Base-by-base conservation (phyloP, 2,329 filamentous ascomycete species). In the Neopestalotiopsis sp. region DNA sequence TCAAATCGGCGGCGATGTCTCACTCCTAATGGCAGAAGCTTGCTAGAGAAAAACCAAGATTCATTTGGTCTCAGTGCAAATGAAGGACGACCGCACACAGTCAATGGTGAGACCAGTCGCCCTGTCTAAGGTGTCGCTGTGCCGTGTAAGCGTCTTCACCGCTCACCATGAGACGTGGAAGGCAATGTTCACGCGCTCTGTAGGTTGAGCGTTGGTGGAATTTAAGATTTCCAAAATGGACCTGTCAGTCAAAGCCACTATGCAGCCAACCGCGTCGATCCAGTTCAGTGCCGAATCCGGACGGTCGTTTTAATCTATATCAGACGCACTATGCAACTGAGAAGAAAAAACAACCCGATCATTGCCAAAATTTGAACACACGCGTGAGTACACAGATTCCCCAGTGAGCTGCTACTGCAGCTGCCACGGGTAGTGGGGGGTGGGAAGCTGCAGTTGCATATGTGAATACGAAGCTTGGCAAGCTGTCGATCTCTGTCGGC, bases 401-500 rank as follows among this genome's bases (percentile, higher is more conserved):
- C 49, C 30, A 28, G 13, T 30, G 30, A 28, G 20, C 20, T 59
- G 28, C 57, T 14, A 59, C 7, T 30, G 24, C 57, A 59, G 20
- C 24, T 59, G 57, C 24, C 57, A 30, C 57, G 49, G 30, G 57
- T 10, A 28, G n/a, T 45, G 62, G 17, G 28, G 49, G 14, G 30
- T 28, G 49, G 59, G 40, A 66, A 57, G 63, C 63, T 66, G 63
- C 63, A 66, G 63, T 24, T 58, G 20, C 63, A 66, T 57, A 42
- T 57, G 63, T 30, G 42, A 66, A 66, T 66, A 66, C 63, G 63
- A 66, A 65, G 42, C 63, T 66, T 66, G 63, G 63, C 63, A 32
- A 20, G 7, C 4, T 52, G 63, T 30, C 49, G 63, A 66, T 66
- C 63, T 38, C 28, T 66, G 28, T 40, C 38, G n/a, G 30, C 40